phyloP scores from a whole-genome alignment of 805 yeast genomes.

The Saccharomycopsis lassenensis region DNA sequence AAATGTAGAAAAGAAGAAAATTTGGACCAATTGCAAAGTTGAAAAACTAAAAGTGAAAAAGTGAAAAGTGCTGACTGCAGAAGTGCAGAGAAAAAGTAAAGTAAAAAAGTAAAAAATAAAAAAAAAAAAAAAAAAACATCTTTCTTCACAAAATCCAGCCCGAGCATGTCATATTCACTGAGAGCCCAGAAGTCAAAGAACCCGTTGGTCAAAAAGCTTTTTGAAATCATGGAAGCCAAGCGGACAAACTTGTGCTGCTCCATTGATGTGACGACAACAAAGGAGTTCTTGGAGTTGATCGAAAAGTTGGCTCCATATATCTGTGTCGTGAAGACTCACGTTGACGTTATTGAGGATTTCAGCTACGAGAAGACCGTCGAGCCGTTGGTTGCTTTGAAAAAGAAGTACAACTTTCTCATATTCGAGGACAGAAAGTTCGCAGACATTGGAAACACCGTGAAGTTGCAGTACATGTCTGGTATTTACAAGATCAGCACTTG shows the following conservation, averaged over 20 bases:
- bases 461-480: conserved; percentile 87
- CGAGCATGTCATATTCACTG: conserved; percentile 46
- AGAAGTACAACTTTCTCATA: conserved; percentile 78
- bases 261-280: conserved; percentile 75
- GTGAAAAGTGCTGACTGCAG: no score
- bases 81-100: no score
- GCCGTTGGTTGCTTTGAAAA: conserved; percentile 63
- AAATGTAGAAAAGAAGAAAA: no score
- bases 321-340: conserved; percentile 87
- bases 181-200: conserved; percentile 67
- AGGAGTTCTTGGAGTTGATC: conserved; percentile 57
- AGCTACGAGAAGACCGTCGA: conserved; percentile 64
- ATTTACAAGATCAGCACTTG: conserved; percentile 81
- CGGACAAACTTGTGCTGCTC: conserved; percentile 90
- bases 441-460: conserved; percentile 96
- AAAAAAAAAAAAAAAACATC: no score
- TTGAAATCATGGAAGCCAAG: conserved; percentile 66
- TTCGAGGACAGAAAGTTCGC: conserved; percentile 98
- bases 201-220: conserved; percentile 67
- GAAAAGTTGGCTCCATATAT: conserved; percentile 86
- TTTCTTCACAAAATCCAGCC: no score
- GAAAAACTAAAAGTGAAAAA: no score
- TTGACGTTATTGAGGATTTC: conserved; percentile 88
- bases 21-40: no score
- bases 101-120: no score